These are phyloP conservation scores for Cladobotryum protrusum DNA, from an alignment of 2,329 filamentous ascomycete species.

Conservation along the genomic window DNA sequence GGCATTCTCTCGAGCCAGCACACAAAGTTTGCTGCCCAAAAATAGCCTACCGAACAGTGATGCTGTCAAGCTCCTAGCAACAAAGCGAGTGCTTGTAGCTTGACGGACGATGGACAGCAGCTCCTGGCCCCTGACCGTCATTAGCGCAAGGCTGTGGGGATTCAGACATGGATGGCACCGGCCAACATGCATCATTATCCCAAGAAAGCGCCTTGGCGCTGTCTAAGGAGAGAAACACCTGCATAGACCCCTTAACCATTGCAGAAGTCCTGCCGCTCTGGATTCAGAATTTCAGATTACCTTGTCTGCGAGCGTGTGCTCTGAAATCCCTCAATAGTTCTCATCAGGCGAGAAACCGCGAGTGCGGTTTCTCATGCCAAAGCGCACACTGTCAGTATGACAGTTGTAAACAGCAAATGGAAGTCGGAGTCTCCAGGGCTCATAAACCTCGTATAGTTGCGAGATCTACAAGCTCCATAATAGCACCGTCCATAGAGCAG, in stretches of 20 bases:
- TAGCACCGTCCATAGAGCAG: background rate
- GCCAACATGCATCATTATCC: conserved; percentile 3
- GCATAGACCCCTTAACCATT: conserved; percentile 22
- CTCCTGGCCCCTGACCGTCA: background rate
- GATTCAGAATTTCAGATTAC: background rate
- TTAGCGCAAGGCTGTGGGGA: conserved; percentile 1
- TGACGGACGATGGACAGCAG: background rate
- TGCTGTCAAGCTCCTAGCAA: too few relatives aligned
- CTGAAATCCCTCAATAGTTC: conserved; percentile 10
- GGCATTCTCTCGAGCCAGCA: too few relatives aligned
- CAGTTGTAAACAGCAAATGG: too few relatives aligned
- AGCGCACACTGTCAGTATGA: too few relatives aligned
- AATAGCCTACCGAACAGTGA: too few relatives aligned
- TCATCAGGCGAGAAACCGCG: background rate
- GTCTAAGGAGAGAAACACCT: conserved; percentile 4
- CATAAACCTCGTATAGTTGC: too few relatives aligned
- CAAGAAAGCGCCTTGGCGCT: background rate
- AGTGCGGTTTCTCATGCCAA: too few relatives aligned
- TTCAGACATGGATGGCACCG: conserved; percentile 14
- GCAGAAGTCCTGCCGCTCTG: conserved; percentile 15
- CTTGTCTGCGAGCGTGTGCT: background rate
- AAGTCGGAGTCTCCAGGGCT: too few relatives aligned
- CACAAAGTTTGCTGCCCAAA: too few relatives aligned
- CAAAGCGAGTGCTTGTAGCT: too few relatives aligned
- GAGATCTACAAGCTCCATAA: background rate